These are phyloP conservation scores for Cornus kousa DNA, from an alignment of 148 eudicot species.

Conservation along the genomic window DNA sequence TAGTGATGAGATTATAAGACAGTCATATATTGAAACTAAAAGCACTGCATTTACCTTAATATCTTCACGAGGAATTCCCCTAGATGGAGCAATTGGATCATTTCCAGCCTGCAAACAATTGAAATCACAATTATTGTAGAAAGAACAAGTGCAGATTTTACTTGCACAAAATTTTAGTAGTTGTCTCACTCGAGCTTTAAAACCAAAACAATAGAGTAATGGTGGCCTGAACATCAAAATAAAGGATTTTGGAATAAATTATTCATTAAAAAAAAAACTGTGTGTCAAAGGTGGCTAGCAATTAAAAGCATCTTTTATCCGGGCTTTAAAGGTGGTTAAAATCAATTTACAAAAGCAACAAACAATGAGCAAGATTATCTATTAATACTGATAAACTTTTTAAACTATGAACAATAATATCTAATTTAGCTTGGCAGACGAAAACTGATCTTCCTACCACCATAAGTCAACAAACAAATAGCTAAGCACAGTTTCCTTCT, in stretches of 20 bases:
- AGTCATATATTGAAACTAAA: background rate
- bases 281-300: background rate
- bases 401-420: too few relatives aligned
- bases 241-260: background rate
- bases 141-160: background rate
- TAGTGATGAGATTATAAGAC: background rate
- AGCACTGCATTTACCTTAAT: conserved; percentile 50
- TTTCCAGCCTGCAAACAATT: conserved; percentile 71
- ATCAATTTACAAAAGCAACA: too few relatives aligned
- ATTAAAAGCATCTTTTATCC: too few relatives aligned
- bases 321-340: too few relatives aligned
- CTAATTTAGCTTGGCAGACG: too few relatives aligned
- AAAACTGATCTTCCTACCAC: too few relatives aligned
- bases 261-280: background rate
- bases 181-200: background rate
- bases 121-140: background rate
- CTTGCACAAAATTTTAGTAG: background rate
- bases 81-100: conserved; percentile 96
- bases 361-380: too few relatives aligned
- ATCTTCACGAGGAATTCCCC: conserved; percentile 87
- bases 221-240: background rate
- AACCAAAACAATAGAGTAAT: background rate
- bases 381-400: too few relatives aligned
- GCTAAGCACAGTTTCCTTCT: too few relatives aligned
- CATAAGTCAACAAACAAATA: too few relatives aligned